These are phyloP conservation scores for Garcia nutans DNA, from an alignment of 345 rosid genomes.

Conservation along the genomic window DNA sequence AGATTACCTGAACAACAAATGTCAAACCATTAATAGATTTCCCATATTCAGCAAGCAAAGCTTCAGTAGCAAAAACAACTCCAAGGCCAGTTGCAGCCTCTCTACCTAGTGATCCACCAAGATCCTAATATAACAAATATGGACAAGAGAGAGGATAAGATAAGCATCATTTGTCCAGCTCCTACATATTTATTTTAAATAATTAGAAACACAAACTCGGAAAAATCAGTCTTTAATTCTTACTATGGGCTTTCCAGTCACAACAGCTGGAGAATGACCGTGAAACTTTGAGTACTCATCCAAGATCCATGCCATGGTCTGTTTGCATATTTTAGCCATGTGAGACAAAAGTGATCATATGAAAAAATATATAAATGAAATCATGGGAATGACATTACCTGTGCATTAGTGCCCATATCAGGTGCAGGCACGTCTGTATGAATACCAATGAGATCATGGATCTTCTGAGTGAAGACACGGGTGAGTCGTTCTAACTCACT, in stretches of 20 bases:
- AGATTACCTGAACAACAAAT: slow-evolving; percentile 79
- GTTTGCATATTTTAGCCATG: slow-evolving; percentile 11
- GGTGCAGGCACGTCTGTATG: slow-evolving; percentile 97
- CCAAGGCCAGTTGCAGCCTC: slow-evolving; percentile 99
- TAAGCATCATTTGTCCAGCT: background rate
- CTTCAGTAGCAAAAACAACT: slow-evolving; percentile 82
- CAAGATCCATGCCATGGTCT: slow-evolving; percentile 98
- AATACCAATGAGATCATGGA: slow-evolving; percentile 87
- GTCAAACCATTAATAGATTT: slow-evolving; percentile 74
- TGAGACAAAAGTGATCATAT: background rate
- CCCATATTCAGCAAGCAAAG: slow-evolving; percentile 85
- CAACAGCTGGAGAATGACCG: slow-evolving; percentile 93
- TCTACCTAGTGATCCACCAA: slow-evolving; percentile 97
- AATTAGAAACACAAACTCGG: background rate
- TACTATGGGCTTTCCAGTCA: slow-evolving; percentile 89
- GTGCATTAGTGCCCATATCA: slow-evolving; percentile 93
- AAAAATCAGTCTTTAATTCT: slow-evolving; percentile 21
- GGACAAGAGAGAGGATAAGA: background rate
- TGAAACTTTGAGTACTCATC: slow-evolving; percentile 97
- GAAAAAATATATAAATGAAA: background rate
- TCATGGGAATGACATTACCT: slow-evolving; percentile 34
- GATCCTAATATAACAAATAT: slow-evolving; percentile 56
- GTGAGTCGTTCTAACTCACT: slow-evolving; percentile 88
- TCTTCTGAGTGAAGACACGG: slow-evolving; percentile 96
- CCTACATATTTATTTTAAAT: slow-evolving; percentile 7